These are phyloP conservation scores for Colletotrichum cereale DNA, from an alignment of 2,329 filamentous ascomycete genomes.

Conservation along the genomic window DNA sequence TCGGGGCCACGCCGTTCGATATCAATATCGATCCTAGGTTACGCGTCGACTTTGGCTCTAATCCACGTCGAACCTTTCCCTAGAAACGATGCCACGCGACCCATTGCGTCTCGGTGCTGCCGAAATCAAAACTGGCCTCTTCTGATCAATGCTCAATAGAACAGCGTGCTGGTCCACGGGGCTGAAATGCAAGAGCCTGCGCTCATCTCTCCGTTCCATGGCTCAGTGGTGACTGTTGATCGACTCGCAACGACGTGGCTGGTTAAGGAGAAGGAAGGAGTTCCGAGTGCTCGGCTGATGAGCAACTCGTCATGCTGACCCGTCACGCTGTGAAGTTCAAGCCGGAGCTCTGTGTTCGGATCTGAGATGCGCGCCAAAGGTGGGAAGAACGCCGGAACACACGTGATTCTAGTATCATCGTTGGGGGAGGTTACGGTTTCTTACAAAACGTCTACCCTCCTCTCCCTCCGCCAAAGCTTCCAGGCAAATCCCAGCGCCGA, in stretches of 20 bases:
- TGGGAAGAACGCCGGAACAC: background rate
- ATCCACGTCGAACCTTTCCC: background rate
- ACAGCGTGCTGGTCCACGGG: background rate
- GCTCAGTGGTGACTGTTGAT: background rate
- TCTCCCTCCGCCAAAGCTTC: background rate
- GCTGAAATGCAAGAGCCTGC: background rate
- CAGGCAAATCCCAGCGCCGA: background rate
- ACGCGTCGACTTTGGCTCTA: background rate
- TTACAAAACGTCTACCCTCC: too few species aligned
- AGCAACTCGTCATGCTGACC: background rate
- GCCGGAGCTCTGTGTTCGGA: background rate
- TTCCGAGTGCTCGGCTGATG: background rate
- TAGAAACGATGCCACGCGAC: background rate
- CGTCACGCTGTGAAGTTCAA: background rate
- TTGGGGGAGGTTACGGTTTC: too few species aligned
- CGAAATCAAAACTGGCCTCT: too few species aligned
- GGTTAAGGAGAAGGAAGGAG: background rate
- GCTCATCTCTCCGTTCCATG: background rate
- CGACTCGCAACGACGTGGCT: background rate
- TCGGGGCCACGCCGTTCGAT: background rate
- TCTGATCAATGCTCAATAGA: background rate
- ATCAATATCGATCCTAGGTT: too few species aligned
- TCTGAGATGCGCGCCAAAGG: background rate
- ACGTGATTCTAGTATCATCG: too few species aligned
- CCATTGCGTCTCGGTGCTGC: background rate